Conservation (phyloP, 2,329 filamentous ascomycete species). For the Westerdykella aurantiaca region DNA sequence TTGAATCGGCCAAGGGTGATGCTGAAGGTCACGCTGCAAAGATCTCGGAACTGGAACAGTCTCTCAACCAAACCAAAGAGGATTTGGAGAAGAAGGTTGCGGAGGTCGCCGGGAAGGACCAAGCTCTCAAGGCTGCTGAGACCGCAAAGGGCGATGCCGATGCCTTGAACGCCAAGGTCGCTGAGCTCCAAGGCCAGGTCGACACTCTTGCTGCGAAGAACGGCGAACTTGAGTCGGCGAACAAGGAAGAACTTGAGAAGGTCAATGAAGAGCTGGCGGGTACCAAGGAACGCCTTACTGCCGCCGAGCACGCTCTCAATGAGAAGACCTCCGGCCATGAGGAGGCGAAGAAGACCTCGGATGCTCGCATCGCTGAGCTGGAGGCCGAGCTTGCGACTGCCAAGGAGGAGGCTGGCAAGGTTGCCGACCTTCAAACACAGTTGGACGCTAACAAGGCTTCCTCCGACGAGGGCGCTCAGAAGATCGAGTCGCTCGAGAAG, state of each 20-base stretch:
- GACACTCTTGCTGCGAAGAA: background rate
- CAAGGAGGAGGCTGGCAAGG: background rate
- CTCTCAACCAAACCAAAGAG: conserved; percentile 23
- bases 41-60: conserved; percentile 23
- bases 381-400: conserved; percentile 1
- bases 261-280: conserved; percentile 3
- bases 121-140: conserved; percentile 19
- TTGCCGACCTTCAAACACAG: background rate
- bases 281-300: conserved; percentile 5
- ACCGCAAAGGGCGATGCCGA: conserved; percentile 21
- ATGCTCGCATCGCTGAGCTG: background rate
- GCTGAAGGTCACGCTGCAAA: conserved; percentile 20
- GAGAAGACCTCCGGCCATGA: conserved; percentile 3
- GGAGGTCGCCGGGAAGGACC: conserved; percentile 6
- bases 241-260: conserved; percentile 5
- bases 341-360: conserved; percentile 1
- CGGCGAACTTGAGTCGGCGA: background rate
- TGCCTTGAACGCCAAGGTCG: conserved; percentile 17
- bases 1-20: conserved; percentile 22
- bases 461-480: background rate
- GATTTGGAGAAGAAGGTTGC: conserved; percentile 6
- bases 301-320: conserved; percentile 10
- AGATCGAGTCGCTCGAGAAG: background rate
- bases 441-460: conserved; percentile 1
- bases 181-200: conserved; percentile 13